Evolutionary conservation across 495 filamentous ascomycete genomes (phyloP), one percentile per base, ranked within the genome.

Genomic region (Penicillium fimorum): DNA sequence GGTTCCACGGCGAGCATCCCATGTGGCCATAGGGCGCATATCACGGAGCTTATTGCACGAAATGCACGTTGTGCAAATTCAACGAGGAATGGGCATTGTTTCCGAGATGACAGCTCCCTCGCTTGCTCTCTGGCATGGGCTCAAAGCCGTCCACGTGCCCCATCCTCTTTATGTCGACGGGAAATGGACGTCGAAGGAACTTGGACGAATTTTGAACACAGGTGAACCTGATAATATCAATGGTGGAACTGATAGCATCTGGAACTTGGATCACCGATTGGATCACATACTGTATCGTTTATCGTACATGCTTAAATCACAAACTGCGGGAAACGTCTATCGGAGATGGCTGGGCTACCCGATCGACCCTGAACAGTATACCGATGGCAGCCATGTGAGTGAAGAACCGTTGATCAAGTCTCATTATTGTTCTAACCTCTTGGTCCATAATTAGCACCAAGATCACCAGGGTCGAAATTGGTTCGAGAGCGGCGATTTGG

Each of bases 61-160:
- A 18, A 75, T 85, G 49, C 75, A 82, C 29, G 88, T 87, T 84
- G 79, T 85, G 58, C 76, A 85, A 20, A 25, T 18, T n/a, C 3
- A 42, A 22, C 22, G 22, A 20, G 7, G 37, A 43, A 78, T 82
- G 32, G 75, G 80, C 53, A 75, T 88, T 49, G 78, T 77, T n/a
- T 82, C 83, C 4, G 86, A 90, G 62, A 88, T 89, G 84, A 81
- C 76, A 45, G 79, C 85, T 1, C 77, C 78, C 43, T 86, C 85
- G 1, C 76, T 76, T 1, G 78, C 86, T 0, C 70, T 90, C 6
- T 76, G 85, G 13, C 85, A 90, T 68, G 86, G 87, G 4, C 72
- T 90, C 51, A 90, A 91, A 35, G 56, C 53, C 12, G 50, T 59
- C 15, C 45, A 60, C 5, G 63, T 57, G 6, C 63, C 63, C 2